These are phyloP conservation scores for Stephanodiscus minutulus DNA, from an alignment of 108 stramenopile species.

Conservation along the genomic window DNA sequence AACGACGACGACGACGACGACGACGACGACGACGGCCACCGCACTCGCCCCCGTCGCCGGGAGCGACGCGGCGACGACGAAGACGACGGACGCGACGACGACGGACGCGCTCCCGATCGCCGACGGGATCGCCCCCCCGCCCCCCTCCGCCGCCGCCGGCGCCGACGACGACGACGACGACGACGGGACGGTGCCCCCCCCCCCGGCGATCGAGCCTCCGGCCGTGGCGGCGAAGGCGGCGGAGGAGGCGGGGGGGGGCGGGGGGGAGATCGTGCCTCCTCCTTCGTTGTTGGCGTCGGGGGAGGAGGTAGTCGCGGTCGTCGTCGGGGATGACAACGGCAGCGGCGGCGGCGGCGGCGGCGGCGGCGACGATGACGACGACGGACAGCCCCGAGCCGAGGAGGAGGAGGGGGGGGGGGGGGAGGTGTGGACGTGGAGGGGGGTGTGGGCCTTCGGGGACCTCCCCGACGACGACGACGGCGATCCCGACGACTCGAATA, in stretches of 20 bases:
- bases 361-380: not conserved
- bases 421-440: slow-evolving; percentile 64
- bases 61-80: not conserved
- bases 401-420: slow-evolving; percentile 7
- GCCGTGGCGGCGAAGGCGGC: too few species aligned
- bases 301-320: not conserved
- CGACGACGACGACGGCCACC: not conserved
- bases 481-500: not conserved
- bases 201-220: not conserved
- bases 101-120: not conserved
- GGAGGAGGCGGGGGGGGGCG: not conserved
- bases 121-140: not conserved
- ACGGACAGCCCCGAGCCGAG: too few species aligned
- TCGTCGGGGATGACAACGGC: not conserved
- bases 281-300: not conserved
- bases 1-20: not conserved
- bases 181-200: too few species aligned
- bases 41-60: not conserved
- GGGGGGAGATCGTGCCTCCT: too few species aligned
- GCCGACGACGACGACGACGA: not conserved
- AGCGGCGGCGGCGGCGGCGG: not conserved
- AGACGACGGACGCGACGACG: not conserved
- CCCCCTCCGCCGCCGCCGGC: too few species aligned
- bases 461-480: slow-evolving; percentile 22
- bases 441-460: slow-evolving; percentile 72